Percentiles rank a stretch among this genome's conserved stretches.
These are phyloP conservation scores for Solanum ossicruentum DNA, from an alignment of 257 asterid genomes.

Conservation along the genomic window DNA sequence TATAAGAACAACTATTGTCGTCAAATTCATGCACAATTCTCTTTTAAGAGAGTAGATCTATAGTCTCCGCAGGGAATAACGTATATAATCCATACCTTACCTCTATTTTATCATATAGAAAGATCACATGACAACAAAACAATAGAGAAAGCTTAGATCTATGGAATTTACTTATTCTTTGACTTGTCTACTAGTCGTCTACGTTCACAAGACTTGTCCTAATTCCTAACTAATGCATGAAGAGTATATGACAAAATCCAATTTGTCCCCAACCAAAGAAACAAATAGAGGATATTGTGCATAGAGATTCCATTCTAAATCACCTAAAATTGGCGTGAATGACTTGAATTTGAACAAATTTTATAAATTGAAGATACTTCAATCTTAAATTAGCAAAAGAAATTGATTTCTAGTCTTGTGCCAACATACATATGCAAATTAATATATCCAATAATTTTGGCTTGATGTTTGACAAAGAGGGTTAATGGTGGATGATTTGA, in stretches of 20 bases:
- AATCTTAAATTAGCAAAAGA: neutral
- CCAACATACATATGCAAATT: neutral
- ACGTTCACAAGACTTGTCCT: neutral
- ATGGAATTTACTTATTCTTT: neutral
- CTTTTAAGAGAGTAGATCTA: neutral
- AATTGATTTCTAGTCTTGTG: neutral
- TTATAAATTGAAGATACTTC: neutral
- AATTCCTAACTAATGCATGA: neutral
- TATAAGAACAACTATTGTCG: accelerated
- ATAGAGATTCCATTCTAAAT: neutral
- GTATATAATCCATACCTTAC: neutral
- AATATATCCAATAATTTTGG: neutral
- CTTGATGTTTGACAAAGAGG: neutral
- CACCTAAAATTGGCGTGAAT: neutral
- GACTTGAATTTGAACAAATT: neutral
- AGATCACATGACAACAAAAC: neutral
- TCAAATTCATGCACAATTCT: neutral
- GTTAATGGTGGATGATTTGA: neutral
- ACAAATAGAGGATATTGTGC: neutral
- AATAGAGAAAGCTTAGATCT: neutral
- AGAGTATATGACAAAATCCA: neutral
- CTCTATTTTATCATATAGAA: neutral
- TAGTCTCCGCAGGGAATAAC: neutral
- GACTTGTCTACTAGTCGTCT: neutral
- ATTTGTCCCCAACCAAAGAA: neutral